These are phyloP conservation scores for Capsicum baccatum DNA, from an alignment of 257 asterid genomes.

Conservation along the genomic window DNA sequence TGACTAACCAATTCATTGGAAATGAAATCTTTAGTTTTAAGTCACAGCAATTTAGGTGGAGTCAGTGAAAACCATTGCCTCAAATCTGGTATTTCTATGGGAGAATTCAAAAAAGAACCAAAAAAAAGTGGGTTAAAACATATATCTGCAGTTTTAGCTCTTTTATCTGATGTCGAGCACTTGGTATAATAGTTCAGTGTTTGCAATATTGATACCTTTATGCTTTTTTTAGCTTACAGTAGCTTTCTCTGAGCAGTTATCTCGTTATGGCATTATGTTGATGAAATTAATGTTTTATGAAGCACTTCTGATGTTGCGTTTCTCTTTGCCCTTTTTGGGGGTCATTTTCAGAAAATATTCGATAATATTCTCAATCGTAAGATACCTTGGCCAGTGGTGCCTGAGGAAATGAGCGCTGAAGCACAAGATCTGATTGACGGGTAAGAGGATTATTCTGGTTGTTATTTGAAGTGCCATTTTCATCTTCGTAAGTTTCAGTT, in stretches of 20 bases:
- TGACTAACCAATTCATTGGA: neutral
- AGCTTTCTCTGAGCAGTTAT: conserved; percentile 12
- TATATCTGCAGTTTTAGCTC: conserved; percentile 12
- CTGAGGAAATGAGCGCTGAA: conserved; percentile 88
- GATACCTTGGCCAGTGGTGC: conserved; percentile 92
- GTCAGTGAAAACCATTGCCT: neutral
- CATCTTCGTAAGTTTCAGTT: neutral
- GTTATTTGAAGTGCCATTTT: neutral
- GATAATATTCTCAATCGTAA: conserved; percentile 95
- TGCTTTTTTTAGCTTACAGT: neutral
- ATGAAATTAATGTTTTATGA: neutral
- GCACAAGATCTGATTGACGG: conserved; percentile 88
- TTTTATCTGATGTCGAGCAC: neutral
- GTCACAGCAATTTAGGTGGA: neutral
- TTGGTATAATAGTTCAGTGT: neutral
- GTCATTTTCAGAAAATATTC: conserved; percentile 72
- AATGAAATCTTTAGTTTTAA: neutral
- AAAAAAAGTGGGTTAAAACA: neutral
- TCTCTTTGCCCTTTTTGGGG: conserved; percentile 14
- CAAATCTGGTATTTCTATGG: conserved; percentile 6
- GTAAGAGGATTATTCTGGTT: conserved; percentile 52
- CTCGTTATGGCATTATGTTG: neutral
- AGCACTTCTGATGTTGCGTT: conserved; percentile 11
- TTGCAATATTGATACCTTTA: conserved; percentile 1
- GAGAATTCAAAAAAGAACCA: neutral